phyloP scores from a whole-genome alignment of 345 rosid genomes.

The Gossypium stocksii region DNA sequence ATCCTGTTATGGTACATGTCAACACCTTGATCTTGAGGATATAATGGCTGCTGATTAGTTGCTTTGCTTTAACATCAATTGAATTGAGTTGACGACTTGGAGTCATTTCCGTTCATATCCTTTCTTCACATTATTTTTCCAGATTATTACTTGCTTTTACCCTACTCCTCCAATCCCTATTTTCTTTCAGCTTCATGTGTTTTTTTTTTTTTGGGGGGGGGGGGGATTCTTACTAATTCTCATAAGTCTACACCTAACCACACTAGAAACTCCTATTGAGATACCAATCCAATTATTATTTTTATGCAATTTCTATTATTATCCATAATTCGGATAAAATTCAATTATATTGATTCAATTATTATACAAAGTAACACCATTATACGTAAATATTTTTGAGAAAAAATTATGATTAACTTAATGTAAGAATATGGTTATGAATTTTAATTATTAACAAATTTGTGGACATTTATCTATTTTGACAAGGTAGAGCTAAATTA shows the following conservation, averaged over 20 bases:
- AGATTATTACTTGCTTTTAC: not conserved
- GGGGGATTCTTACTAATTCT: not conserved
- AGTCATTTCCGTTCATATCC: not conserved
- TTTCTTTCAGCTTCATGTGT: not conserved
- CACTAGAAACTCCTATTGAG: not conserved
- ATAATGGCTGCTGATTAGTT: slow-evolving; percentile 6
- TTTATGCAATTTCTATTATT: no score
- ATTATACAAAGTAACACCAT: no score
- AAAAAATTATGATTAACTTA: no score
- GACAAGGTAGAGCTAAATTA: no score
- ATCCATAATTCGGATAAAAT: no score
- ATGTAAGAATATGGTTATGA: no score
- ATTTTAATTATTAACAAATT: no score
- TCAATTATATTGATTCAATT: no score
- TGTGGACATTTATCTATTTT: no score
- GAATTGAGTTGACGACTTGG: not conserved
- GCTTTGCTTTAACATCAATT: not conserved
- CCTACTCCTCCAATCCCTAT: not conserved
- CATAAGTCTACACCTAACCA: not conserved
- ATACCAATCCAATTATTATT: no score
- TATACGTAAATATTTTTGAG: no score
- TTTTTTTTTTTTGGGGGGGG: no score
- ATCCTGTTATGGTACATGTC: not conserved
- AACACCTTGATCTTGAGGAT: not conserved
- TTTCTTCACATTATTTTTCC: not conserved